Evolutionary conservation across 331 rosid genomes (phyloP), one percentile per base, ranked within the genome.

Genomic region (Malus hybrid): DNA sequence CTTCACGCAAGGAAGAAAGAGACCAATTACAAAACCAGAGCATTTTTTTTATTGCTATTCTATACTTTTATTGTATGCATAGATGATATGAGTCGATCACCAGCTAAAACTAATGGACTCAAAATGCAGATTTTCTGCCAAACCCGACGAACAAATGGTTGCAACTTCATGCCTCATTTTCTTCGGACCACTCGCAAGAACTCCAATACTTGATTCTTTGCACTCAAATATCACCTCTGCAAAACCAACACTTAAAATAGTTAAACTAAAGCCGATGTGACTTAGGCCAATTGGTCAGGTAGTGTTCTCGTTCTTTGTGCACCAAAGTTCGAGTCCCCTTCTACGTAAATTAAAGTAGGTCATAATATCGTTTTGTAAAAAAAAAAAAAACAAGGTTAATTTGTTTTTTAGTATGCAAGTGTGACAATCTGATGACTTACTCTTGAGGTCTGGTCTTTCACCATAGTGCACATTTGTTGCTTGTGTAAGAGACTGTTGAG

Each of bases 101-200:
- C 48, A 42, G 48, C 48, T 28, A 68, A 91, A 91, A 83, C 97
- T 91, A 11, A 89, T 80, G 39, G 93, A 91, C 83, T 91, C 89
- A 64, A 91, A 91, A 80, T 89, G 93, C 69, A 91, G 56, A 84
- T 89, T 88, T 52, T 85, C 81, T 31, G 52, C 84, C 59, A 81
- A 77, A 55, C 88, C 87, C 33, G 85, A 83, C 61, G 89, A 87
- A 70, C 97, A 91, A 77, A 89, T 88, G 77, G 85, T 65, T 75
- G 97, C 95, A 59, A 86, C 90, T 27, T 83, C 87, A 24, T 88
- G 95, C 86, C 91, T 88, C 88, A 91, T 65, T 57, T 56, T 76
- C 82, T 77, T 88, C 10, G 97, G 93, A 42, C 97, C 95, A 57
- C 93, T 76, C 6, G 55, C 91, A 18, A 89, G 65, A 72, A 91